Conservation (phyloP, 1,284 basidiomycete genomes). For the Puccinia hordei region DNA sequence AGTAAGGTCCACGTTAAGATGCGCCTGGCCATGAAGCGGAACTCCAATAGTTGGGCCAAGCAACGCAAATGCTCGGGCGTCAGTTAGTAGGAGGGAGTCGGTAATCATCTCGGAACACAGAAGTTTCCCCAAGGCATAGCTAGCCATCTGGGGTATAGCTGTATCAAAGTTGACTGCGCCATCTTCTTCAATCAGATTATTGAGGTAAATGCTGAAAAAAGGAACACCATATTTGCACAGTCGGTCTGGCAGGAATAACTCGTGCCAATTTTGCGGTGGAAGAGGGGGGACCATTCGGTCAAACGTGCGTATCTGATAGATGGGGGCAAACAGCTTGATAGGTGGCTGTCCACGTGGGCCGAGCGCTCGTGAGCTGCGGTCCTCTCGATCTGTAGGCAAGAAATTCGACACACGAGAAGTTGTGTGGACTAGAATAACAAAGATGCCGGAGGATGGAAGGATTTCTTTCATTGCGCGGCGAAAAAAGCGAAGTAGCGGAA, state of each 20-base stretch:
- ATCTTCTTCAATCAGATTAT: neutral
- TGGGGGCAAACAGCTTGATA: neutral
- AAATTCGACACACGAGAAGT: too few relatives aligned
- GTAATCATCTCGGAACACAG: neutral
- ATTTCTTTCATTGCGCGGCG: too few relatives aligned
- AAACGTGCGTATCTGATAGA: neutral
- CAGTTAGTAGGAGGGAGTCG: neutral
- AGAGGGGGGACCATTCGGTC: neutral
- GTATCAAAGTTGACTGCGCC: neutral
- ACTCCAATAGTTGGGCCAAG: constrained; percentile 17
- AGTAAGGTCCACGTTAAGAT: constrained; percentile 1
- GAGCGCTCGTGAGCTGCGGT: too few relatives aligned
- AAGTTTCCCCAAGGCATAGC: neutral
- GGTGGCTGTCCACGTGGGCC: too few relatives aligned
- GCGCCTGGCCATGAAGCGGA: constrained; percentile 3
- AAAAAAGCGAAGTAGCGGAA: too few relatives aligned
- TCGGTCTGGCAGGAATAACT: neutral
- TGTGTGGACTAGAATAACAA: too few relatives aligned
- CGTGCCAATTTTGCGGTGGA: neutral
- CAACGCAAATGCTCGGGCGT: neutral
- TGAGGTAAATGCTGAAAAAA: neutral
- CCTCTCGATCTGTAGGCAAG: too few relatives aligned
- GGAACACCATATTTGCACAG: constrained; percentile 4
- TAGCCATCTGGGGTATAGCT: neutral
- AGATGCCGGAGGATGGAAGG: too few relatives aligned